These are phyloP conservation scores for Diaporthe eres DNA, from an alignment of 2,329 filamentous ascomycete species.

Conservation along the genomic window DNA sequence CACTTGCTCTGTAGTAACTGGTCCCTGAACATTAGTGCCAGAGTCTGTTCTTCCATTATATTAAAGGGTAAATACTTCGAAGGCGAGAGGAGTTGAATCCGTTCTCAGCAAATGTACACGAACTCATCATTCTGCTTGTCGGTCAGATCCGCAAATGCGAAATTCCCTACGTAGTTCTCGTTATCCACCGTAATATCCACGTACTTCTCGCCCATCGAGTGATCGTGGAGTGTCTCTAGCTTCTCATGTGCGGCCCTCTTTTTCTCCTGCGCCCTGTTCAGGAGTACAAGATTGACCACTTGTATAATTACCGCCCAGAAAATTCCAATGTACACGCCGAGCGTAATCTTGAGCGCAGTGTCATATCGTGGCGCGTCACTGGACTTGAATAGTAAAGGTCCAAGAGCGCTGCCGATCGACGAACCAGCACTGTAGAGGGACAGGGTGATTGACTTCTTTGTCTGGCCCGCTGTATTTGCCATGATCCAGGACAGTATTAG, in stretches of 20 bases:
- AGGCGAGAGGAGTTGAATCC: not conserved
- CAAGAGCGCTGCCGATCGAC: constrained; percentile 76
- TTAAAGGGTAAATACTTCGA: not conserved
- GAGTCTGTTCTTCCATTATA: not conserved
- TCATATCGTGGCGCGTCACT: constrained; percentile 71
- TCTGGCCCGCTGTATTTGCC: constrained; percentile 76
- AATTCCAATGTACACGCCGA: constrained; percentile 68
- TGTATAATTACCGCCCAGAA: constrained; percentile 68
- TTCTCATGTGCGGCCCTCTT: constrained; percentile 73
- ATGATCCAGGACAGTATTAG: constrained; percentile 79
- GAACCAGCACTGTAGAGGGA: constrained; percentile 74
- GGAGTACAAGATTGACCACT: constrained; percentile 65
- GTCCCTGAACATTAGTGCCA: no score
- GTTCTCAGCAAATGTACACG: not conserved
- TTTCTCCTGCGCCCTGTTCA: constrained; percentile 70
- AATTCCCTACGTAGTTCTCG: constrained; percentile 56
- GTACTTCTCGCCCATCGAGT: constrained; percentile 71
- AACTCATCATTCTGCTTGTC: constrained; percentile 79
- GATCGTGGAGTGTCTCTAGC: constrained; percentile 69
- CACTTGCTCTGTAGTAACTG: not conserved
- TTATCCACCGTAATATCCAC: constrained; percentile 44
- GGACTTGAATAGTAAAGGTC: constrained; percentile 72
- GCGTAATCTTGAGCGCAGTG: constrained; percentile 68
- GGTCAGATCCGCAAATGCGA: constrained; percentile 72
- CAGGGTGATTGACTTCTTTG: constrained; percentile 76